Conservation (phyloP, 2,329 filamentous ascomycete species). For the Apiospora arundinis region DNA sequence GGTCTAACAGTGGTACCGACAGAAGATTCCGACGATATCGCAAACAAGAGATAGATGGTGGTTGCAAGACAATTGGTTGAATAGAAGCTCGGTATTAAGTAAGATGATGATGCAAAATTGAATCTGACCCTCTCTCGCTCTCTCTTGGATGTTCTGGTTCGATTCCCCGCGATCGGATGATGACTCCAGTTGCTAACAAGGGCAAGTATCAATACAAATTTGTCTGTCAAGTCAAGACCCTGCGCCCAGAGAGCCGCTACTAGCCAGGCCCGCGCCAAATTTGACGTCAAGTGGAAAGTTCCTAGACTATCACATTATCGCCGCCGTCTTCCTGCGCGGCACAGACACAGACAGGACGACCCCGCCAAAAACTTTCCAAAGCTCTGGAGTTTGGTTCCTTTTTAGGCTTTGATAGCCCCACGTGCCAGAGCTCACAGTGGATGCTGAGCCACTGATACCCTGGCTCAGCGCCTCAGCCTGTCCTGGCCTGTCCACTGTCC, state of each 20-base stretch:
- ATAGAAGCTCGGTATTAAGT: background rate
- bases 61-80: background rate
- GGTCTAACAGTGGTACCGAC: background rate
- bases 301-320: background rate
- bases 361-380: slow-evolving; percentile 18
- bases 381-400: background rate
- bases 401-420: slow-evolving; percentile 2
- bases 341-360: background rate
- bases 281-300: slow-evolving; percentile 1
- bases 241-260: slow-evolving; percentile 2
- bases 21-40: background rate
- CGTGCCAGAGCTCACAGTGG: background rate
- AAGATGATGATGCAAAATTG: background rate
- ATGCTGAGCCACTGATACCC: background rate
- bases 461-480: background rate
- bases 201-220: background rate
- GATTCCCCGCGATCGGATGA: slow-evolving; percentile 16
- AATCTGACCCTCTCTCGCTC: background rate
- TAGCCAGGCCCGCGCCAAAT: slow-evolving; percentile 12
- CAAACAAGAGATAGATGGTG: background rate
- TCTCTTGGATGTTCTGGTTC: slow-evolving; percentile 5
- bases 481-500: background rate
- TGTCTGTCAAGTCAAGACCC: background rate
- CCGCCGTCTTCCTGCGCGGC: background rate
- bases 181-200: background rate